Base-by-base conservation (phyloP, 139 green algal species). In the Closterium sp. region DNA sequence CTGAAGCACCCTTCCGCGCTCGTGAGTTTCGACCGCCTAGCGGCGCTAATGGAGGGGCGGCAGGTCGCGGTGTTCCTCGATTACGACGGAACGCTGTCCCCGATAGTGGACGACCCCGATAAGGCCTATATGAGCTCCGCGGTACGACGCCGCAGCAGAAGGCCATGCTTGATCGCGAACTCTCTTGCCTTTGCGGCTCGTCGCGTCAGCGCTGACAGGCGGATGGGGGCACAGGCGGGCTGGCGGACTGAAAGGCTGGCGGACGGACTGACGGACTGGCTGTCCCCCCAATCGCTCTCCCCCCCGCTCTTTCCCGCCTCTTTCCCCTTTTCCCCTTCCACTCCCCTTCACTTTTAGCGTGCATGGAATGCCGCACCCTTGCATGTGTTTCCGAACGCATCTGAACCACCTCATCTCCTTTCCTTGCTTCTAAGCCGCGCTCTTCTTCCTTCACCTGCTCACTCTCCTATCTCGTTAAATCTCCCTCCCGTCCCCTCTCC, bases 1-100 rank as follows among this genome's bases (percentile, higher is more conserved):
- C 24, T 30, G 29, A 50, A 94, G 22, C 92, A 94, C 84, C 92
- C 92, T 10, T 94, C 92, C 11, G 92, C 92, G 30, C 50, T 94
- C 73, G 90, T 90, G 42, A 90, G 28, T 31, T 94, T 94, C 34
- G 90, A 93, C 27, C 89, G 30, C 21, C 24, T 94, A 24, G 89
- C 88, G 24, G 70, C 30, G 9, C 30, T 89, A 22, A 90, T 90
- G 10, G 45, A 91, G 27, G 92, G 89, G 31, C 94, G 98, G 95
- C 95, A 97, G 9, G 89, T 99, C 9, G 97, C 97, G 0, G 95
- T 99, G 0, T 99, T 99, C 87, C 93, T 99, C 0, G 98, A 99
- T 89, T 99, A 99, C 90, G 98, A 99, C 89, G 97, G 98, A 87
- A 99, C 98, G 2, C 95, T 99, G n/a, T 98, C 98, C 0, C 98